phyloP scores from a whole-genome alignment of 768 basidiomycete species.

The Mycena leptocephala region DNA sequence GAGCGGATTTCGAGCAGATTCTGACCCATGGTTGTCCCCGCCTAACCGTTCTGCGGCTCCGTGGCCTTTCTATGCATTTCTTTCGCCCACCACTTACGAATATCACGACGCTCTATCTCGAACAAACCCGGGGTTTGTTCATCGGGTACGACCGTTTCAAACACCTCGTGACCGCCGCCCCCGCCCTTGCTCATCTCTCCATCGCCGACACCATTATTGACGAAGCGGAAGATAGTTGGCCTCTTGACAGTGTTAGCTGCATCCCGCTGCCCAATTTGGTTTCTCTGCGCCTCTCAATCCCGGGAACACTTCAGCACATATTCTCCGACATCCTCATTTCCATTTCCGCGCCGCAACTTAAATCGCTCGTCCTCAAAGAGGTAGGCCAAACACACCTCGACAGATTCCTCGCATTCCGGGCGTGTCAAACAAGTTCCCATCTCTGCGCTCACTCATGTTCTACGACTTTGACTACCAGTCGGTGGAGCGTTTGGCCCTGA shows the following conservation, averaged over 20 bases:
- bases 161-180: constrained; percentile 43
- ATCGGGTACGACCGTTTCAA: constrained; percentile 53
- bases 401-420: constrained; percentile 46
- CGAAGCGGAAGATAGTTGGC: constrained; percentile 43
- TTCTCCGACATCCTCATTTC: constrained; percentile 57
- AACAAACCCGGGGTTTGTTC: constrained; percentile 56
- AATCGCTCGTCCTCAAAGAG: constrained; percentile 60
- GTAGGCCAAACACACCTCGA: constrained; percentile 61
- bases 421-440: constrained; percentile 47
- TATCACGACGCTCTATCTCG: constrained; percentile 62
- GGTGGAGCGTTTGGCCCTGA: constrained; percentile 17
- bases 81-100: constrained; percentile 54
- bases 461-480: constrained; percentile 54
- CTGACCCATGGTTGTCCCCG: constrained; percentile 48
- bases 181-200: constrained; percentile 57
- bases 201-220: constrained; percentile 61
- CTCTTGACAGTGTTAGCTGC: constrained; percentile 22
- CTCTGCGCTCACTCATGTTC: constrained; percentile 56
- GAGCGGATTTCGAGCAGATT: constrained; percentile 39
- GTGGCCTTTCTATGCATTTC: constrained; percentile 60
- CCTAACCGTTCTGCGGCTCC: constrained; percentile 59
- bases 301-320: constrained; percentile 48
- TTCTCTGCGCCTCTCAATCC: constrained; percentile 60
- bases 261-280: constrained; percentile 54
- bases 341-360: constrained; percentile 57